A percentile compares a stretch with the other conserved stretches of the same genome.
These are phyloP conservation scores for Torulaspora maleeae DNA, from an alignment of 805 yeast species.

Conservation along the genomic window DNA sequence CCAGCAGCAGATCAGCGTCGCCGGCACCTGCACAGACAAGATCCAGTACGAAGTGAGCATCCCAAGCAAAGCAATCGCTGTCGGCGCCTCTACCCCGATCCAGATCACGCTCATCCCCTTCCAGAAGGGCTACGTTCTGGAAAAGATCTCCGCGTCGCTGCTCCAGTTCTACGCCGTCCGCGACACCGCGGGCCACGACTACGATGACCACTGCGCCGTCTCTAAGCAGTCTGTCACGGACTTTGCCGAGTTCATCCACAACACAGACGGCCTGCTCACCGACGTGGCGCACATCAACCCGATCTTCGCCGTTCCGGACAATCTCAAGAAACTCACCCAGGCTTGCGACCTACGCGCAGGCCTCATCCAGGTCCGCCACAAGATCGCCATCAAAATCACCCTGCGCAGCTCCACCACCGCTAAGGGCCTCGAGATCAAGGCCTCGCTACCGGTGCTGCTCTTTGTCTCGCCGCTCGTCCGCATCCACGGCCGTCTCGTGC, in stretches of 20 bases:
- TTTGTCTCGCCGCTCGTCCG: conserved; percentile 73
- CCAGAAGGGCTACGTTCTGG: conserved; percentile 68
- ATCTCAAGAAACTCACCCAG: conserved; percentile 69
- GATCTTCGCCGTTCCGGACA: conserved; percentile 59
- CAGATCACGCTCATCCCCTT: conserved; percentile 71
- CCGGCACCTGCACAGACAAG: conserved; percentile 84
- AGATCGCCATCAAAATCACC: conserved; percentile 66
- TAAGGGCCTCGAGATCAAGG: conserved; percentile 79
- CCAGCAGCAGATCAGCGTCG: conserved; percentile 79
- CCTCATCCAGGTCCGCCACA: conserved; percentile 71
- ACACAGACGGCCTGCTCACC: conserved; percentile 28
- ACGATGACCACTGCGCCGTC: conserved; percentile 57
- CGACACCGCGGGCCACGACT: conserved; percentile 51
- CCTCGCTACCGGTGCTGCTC: conserved; percentile 71
- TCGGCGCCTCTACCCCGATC: conserved; percentile 71
- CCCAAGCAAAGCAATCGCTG: conserved; percentile 81
- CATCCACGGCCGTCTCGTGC: conserved; percentile 41
- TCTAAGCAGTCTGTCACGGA: conserved; percentile 46
- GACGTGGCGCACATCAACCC: conserved; percentile 65
- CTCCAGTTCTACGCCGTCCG: conserved; percentile 60
- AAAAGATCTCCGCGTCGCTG: conserved; percentile 59
- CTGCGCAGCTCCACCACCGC: conserved; percentile 56
- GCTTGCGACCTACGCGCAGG: conserved; percentile 69
- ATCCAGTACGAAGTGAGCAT: conserved; percentile 82
- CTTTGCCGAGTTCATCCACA: conserved; percentile 41